These are phyloP conservation scores for Phialophora verrucosa DNA, from an alignment of 2,329 filamentous ascomycete genomes.

Conservation along the genomic window DNA sequence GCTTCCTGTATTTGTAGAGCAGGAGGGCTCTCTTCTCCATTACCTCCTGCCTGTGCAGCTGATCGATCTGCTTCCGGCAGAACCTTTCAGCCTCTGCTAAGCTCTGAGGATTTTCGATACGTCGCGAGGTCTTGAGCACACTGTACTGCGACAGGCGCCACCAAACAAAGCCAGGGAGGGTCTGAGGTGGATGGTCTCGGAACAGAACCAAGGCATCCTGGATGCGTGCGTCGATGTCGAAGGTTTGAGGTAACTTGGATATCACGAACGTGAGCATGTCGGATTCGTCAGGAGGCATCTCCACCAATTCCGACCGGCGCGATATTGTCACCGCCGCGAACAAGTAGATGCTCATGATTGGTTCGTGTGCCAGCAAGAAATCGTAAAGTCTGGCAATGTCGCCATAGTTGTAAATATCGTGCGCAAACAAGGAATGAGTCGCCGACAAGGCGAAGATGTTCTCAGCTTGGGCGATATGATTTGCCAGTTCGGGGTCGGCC, in stretches of 20 bases:
- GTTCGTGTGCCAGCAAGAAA: conserved; percentile 82
- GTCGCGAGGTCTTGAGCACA: conserved; percentile 81
- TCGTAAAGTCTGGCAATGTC: conserved; percentile 93
- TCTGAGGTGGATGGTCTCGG: conserved; percentile 71
- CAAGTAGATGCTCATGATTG: conserved; percentile 87
- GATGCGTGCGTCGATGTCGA: conserved; percentile 81
- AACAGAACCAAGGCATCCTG: conserved; percentile 68
- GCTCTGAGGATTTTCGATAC: conserved; percentile 60
- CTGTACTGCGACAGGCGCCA: conserved; percentile 72
- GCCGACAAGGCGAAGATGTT: conserved; percentile 94
- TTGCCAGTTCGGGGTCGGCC: conserved; percentile 73
- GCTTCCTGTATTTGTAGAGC: conserved; percentile 69
- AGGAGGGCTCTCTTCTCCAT: conserved; percentile 57
- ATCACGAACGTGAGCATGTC: conserved; percentile 92
- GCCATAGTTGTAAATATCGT: conserved; percentile 88
- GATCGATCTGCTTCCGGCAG: conserved; percentile 73
- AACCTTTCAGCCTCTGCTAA: conserved; percentile 69
- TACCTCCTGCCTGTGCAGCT: conserved; percentile 71
- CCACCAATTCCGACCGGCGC: conserved; percentile 81
- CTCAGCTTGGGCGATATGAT: conserved; percentile 76
- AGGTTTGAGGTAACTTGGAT: conserved; percentile 79
- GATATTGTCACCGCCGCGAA: conserved; percentile 87
- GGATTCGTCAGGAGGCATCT: conserved; percentile 79
- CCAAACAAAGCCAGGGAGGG: conserved; percentile 70
- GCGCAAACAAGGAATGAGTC: conserved; percentile 93